Percentiles rank a stretch among this genome's conserved stretches.
Conservation (phyloP, 495 filamentous ascomycete genomes). For the Tuber indicum region DNA sequence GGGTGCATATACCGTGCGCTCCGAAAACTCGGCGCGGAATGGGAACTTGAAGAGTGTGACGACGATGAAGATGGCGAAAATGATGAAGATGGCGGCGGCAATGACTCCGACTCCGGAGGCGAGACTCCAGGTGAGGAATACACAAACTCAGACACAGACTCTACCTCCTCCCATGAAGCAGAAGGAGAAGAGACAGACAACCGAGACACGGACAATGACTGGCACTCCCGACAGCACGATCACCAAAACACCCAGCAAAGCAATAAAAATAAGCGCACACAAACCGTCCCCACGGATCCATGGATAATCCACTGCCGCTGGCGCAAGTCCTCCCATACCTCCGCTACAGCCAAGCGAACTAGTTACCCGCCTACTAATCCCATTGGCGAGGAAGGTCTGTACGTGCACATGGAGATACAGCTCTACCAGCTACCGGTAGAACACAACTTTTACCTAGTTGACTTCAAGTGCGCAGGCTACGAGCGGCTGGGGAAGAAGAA, state of each 20-base stretch:
- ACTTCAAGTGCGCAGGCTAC: conserved; percentile 98
- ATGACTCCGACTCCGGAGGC: conserved; percentile 41
- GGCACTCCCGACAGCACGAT: conserved; percentile 14
- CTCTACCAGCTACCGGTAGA: conserved; percentile 77
- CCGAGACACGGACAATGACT: conserved; percentile 8
- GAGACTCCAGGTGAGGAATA: conserved; percentile 32
- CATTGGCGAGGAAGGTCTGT: conserved; percentile 53
- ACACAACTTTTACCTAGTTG: conserved; percentile 85
- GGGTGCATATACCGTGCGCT: conserved; percentile 89
- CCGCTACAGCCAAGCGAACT: conserved; percentile 45
- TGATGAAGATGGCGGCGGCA: conserved; percentile 28
- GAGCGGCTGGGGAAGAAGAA: conserved; percentile 56
- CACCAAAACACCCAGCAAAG: background rate
- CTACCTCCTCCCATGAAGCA: background rate
- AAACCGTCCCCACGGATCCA: conserved; percentile 70
- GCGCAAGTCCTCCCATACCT: conserved; percentile 42
- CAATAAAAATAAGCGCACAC: conserved; percentile 4
- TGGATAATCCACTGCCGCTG: conserved; percentile 94
- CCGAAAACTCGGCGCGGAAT: conserved; percentile 75
- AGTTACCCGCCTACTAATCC: conserved; percentile 41
- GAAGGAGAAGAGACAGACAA: background rate
- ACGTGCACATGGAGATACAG: conserved; percentile 90
- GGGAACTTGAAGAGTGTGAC: conserved; percentile 53
- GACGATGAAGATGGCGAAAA: conserved; percentile 33
- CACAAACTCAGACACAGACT: conserved; percentile 11